phyloP scores from a whole-genome alignment of 441 rosid species.

The Populus hybrid region DNA sequence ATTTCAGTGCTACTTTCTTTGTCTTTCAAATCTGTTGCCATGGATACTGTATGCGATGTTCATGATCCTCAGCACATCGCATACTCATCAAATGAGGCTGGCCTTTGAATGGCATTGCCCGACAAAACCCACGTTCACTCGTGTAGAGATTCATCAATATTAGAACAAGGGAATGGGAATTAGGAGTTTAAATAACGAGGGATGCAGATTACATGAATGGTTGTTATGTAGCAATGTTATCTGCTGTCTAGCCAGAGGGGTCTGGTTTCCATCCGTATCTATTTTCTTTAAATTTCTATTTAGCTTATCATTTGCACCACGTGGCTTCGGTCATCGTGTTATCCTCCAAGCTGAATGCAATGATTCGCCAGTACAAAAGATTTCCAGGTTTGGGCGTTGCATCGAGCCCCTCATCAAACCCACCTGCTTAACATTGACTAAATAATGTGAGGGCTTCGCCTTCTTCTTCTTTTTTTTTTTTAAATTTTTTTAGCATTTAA shows the following conservation, averaged over 20 bases:
- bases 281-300: too few species aligned
- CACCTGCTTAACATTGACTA: not conserved
- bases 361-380: not conserved
- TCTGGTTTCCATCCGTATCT: constrained; percentile 9
- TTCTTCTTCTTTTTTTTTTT: too few species aligned
- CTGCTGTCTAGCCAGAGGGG: constrained; percentile 10
- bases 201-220: not conserved
- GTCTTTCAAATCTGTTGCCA: not conserved
- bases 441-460: too few species aligned
- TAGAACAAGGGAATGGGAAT: constrained; percentile 4
- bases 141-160: constrained; percentile 4
- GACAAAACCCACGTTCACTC: constrained; percentile 33
- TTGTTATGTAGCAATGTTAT: not conserved
- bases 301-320: not conserved
- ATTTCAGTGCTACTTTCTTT: not conserved
- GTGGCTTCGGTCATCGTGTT: not conserved
- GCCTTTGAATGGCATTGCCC: constrained; percentile 14
- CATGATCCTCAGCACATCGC: not conserved
- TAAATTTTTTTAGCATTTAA: too few species aligned
- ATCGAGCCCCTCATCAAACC: not conserved
- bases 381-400: not conserved
- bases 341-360: not conserved
- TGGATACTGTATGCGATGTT: not conserved
- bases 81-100: constrained; percentile 8
- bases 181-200: not conserved